phyloP scores from a whole-genome alignment of 345 rosid species.

The Limnanthes douglasii region DNA sequence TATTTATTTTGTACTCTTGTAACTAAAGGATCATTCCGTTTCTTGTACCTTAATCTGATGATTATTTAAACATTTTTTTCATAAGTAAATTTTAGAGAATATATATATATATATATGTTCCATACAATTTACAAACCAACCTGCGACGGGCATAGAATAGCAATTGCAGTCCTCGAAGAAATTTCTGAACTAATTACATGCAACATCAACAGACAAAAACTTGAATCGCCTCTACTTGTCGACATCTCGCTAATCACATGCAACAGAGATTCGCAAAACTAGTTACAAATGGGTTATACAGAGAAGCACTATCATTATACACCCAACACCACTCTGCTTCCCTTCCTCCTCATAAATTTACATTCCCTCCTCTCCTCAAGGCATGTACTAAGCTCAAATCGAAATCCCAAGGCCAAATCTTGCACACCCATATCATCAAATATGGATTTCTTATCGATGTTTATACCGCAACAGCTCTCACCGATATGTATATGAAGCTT shows the following conservation, averaged over 20 bases:
- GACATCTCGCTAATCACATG: conserved; percentile 12
- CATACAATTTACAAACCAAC: too few species aligned
- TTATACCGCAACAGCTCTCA: conserved; percentile 30
- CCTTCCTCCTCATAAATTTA: conserved; percentile 24
- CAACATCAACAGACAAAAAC: too few species aligned
- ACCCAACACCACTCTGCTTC: conserved; percentile 15
- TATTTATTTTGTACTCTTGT: too few species aligned
- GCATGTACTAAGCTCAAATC: conserved; percentile 37
- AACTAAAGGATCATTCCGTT: too few species aligned
- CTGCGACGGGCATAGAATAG: too few species aligned
- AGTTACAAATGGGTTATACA: conserved; percentile 17
- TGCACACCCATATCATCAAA: conserved; percentile 34
- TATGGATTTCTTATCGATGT: conserved; percentile 24
- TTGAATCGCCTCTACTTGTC: neutral
- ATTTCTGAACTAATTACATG: too few species aligned
- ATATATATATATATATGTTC: too few species aligned
- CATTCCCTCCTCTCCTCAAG: conserved; percentile 62
- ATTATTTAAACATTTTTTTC: too few species aligned
- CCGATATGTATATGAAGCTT: conserved; percentile 30
- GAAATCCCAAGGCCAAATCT: conserved; percentile 23
- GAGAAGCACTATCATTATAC: conserved; percentile 14
- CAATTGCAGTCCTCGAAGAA: too few species aligned
- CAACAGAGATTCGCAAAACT: conserved; percentile 21
- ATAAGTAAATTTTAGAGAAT: too few species aligned
- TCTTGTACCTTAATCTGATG: too few species aligned